phyloP scores from a whole-genome alignment of 2,329 filamentous ascomycete genomes.

The Incumbomyces lentus region DNA sequence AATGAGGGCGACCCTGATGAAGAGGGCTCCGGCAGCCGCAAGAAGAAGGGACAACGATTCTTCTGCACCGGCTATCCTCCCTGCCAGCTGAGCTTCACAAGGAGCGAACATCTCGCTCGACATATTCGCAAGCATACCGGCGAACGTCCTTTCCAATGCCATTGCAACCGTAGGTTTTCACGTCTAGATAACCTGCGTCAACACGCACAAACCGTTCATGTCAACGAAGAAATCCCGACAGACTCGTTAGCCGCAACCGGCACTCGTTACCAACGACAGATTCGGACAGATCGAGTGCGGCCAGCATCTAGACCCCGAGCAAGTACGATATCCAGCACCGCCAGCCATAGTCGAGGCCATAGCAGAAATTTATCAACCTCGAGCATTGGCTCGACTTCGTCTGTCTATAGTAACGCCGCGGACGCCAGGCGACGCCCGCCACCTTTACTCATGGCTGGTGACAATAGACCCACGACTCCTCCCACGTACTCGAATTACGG shows the following conservation, averaged over 20 bases:
- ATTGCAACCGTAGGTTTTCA: constrained; percentile 87
- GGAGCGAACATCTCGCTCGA: constrained; percentile 87
- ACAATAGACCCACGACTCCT: constrained; percentile 51
- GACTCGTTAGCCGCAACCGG: constrained; percentile 89
- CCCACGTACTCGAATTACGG: constrained; percentile 55
- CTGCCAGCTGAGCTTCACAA: constrained; percentile 86
- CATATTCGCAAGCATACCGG: constrained; percentile 98
- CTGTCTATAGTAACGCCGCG: constrained; percentile 52
- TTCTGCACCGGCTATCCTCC: constrained; percentile 93
- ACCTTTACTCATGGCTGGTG: constrained; percentile 71
- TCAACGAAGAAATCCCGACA: constrained; percentile 90
- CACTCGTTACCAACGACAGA: constrained; percentile 83
- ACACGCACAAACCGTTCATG: constrained; percentile 94
- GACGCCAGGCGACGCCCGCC: constrained; percentile 63
- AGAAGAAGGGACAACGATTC: constrained; percentile 94
- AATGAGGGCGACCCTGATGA: constrained; percentile 54
- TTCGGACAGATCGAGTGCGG: constrained; percentile 74
- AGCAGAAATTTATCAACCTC: constrained; percentile 77
- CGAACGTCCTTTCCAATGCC: constrained; percentile 91
- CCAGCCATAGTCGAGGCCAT: constrained; percentile 64
- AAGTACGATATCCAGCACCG: constrained; percentile 64
- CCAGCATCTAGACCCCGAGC: constrained; percentile 65
- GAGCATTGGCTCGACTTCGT: constrained; percentile 68
- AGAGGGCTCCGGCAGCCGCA: constrained; percentile 63
- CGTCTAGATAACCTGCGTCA: constrained; percentile 89